These are phyloP conservation scores for Chenopodium berlandieri DNA, from an alignment of 148 eudicot species.

Conservation along the genomic window DNA sequence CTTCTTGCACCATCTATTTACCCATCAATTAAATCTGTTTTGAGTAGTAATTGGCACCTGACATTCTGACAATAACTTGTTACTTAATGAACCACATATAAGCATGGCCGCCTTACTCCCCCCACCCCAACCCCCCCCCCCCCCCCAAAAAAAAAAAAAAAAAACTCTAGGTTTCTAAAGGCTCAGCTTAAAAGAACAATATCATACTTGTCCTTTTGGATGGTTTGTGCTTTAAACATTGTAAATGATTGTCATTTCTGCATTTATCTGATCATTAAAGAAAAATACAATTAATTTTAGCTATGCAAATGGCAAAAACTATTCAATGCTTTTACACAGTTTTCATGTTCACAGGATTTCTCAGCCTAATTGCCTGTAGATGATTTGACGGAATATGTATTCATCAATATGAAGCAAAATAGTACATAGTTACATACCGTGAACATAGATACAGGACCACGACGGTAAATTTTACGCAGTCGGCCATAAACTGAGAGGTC, in stretches of 20 bases:
- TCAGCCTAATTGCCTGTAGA: not conserved
- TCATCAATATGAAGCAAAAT: slow-evolving; percentile 9
- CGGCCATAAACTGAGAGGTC: slow-evolving; percentile 94
- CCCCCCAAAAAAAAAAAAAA: not conserved
- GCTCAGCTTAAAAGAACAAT: too few species aligned
- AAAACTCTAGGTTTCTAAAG: too few species aligned
- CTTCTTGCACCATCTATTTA: not conserved
- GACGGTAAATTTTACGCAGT: slow-evolving; percentile 83
- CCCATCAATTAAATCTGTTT: not conserved
- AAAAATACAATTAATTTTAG: not conserved
- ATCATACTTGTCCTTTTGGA: not conserved
- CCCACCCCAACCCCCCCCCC: too few species aligned
- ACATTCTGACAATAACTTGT: not conserved
- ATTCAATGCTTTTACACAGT: not conserved
- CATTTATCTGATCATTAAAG: not conserved
- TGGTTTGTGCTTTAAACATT: not conserved
- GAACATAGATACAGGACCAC: slow-evolving; percentile 96
- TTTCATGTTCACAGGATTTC: not conserved
- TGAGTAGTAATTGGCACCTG: not conserved
- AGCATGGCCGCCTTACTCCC: too few species aligned
- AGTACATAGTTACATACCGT: slow-evolving; percentile 45
- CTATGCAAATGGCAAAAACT: not conserved
- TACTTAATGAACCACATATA: not conserved
- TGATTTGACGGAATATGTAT: not conserved
- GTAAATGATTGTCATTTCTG: not conserved